phyloP scores from a whole-genome alignment of 495 filamentous ascomycete genomes.

The Penicillium fimorum region DNA sequence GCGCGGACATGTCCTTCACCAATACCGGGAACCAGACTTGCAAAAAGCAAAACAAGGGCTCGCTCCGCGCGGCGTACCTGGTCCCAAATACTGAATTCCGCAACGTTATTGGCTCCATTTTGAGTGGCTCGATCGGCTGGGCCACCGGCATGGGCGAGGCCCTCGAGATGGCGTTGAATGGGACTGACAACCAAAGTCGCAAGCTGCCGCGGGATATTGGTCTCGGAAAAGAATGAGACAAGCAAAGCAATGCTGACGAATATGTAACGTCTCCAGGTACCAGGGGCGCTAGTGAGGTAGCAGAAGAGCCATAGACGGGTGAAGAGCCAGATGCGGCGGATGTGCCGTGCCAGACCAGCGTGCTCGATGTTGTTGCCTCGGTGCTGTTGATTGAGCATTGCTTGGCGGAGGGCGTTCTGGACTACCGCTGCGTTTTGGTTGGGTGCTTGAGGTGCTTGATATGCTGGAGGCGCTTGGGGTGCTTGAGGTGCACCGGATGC shows the following conservation, averaged over 20 bases:
- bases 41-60: constrained; percentile 76
- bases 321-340: constrained; percentile 73
- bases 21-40: constrained; percentile 80
- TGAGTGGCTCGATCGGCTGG: constrained; percentile 29
- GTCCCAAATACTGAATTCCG: constrained; percentile 29
- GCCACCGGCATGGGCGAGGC: constrained; percentile 57
- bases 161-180: constrained; percentile 69
- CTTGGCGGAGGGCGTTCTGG: constrained; percentile 42
- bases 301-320: constrained; percentile 72
- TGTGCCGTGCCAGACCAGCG: constrained; percentile 47
- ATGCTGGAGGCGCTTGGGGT: constrained; percentile 3
- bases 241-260: constrained; percentile 60
- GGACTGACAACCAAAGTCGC: constrained; percentile 58
- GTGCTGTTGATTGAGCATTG: constrained; percentile 38
- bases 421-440: constrained; percentile 24
- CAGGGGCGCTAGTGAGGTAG: constrained; percentile 74
- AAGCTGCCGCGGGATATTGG: constrained; percentile 58
- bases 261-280: constrained; percentile 67
- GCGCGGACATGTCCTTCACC: constrained; percentile 79
- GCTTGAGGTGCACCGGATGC: constrained; percentile 34
- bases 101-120: constrained; percentile 10
- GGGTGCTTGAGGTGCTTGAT: constrained; percentile 18
- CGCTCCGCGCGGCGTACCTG: constrained; percentile 65
- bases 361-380: constrained; percentile 41
- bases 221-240: constrained; percentile 62